Conservation (phyloP, 306 rosid genomes). For the Alnus glutinosa region DNA sequence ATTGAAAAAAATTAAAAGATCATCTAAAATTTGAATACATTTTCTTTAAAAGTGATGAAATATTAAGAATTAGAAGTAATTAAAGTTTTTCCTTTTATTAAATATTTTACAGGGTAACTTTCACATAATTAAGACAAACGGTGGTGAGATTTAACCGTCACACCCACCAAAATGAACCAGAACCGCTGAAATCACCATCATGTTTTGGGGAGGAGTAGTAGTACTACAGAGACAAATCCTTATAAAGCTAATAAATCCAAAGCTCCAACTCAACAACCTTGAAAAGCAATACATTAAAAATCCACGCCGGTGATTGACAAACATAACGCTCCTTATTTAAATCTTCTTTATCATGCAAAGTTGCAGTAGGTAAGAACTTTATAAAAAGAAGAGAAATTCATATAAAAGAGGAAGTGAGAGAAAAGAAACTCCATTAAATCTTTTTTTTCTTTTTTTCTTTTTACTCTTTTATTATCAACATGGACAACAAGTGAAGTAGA, state of each 20-base stretch:
- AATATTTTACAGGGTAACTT: too few relatives aligned
- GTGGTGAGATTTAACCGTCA: neutral
- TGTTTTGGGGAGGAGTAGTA: neutral
- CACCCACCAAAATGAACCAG: constrained; percentile 7
- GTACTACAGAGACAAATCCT: constrained; percentile 1
- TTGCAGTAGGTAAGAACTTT: constrained; percentile 37
- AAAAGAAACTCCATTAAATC: neutral
- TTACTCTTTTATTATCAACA: constrained; percentile 11
- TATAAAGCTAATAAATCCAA: constrained; percentile 39
- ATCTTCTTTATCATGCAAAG: constrained; percentile 34
- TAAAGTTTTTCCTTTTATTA: too few relatives aligned
- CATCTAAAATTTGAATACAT: too few relatives aligned
- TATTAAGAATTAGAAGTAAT: too few relatives aligned
- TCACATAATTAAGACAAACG: too few relatives aligned
- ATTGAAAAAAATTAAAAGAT: too few relatives aligned
- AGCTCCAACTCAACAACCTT: constrained; percentile 40
- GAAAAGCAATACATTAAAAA: constrained; percentile 37
- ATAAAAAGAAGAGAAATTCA: constrained; percentile 32
- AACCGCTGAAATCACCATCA: constrained; percentile 28
- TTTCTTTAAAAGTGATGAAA: too few relatives aligned
- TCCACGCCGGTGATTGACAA: constrained; percentile 19
- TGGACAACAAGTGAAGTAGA: neutral
- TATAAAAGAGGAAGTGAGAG: constrained; percentile 4
- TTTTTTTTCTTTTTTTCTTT: neutral
- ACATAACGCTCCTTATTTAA: constrained; percentile 39